Evolutionary conservation across 768 basidiomycete species (phyloP), one percentile per base, ranked within the genome.

Genomic region (Mrakia blollopis): DNA sequence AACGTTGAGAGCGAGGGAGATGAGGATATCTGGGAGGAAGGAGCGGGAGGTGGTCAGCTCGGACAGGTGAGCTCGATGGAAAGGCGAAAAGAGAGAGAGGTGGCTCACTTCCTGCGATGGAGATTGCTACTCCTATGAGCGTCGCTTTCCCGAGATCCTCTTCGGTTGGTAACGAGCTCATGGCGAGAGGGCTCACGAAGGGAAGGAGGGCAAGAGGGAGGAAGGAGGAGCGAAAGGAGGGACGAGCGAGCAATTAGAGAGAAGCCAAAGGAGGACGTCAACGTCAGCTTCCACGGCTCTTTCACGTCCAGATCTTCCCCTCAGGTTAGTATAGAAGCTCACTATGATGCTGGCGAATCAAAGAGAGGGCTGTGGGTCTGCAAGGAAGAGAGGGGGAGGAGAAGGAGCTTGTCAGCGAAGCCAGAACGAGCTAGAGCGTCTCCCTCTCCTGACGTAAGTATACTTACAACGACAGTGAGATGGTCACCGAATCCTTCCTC

Each of bases 1-100:
- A 47, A 92, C 85, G 84, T 97, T 97, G 79, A 98, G 87, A 23
- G 93, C 95, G 32, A 95, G 87, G 14, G 91, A 92, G 79, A 98
- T 94, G 78, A 97, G 87, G 16, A 94, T 84, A 81, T 96, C 76
- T 77, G 57, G 16, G 11, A 5, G 13, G 14, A n/a, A 30, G 30
- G 35, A n/a, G 69, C 6, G 60, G 25, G 50, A 21, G 62, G 61
- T 47, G 37, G 60, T 35, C 32, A 11, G 30, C 35, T 28, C 9
- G 28, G n/a, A n/a, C n/a, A 39, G 4, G 8, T 25, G n/a, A n/a
- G n/a, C 1, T n/a, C 11, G 35, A 28, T 0, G 39, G 47, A 16
- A 10, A 5, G 32, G 23, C 57, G 4, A 28, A 30, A 8, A 13
- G 18, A 11, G 3, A 44, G 35, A 57, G 62, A 67, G 32, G 32